Evolutionary conservation across 2,329 filamentous ascomycete genomes (phyloP).

Genomic region (Trematosphaeria pertusa): DNA sequence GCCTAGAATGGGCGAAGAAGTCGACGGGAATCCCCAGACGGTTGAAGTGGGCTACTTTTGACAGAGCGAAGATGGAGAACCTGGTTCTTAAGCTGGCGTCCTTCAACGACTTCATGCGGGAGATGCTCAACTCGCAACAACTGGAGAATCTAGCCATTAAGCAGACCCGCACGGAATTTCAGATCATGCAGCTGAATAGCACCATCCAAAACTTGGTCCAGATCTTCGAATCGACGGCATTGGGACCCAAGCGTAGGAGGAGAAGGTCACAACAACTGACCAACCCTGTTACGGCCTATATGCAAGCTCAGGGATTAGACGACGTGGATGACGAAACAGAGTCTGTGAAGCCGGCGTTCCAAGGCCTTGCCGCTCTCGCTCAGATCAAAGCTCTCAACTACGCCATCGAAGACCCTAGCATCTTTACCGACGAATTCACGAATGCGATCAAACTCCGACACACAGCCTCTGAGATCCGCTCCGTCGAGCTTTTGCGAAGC

Average conservation of each 20-base stretch:
- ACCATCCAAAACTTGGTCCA: constrained; percentile 44
- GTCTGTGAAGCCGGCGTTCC: constrained; percentile 13
- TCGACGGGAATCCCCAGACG: constrained; percentile 30
- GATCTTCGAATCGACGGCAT: constrained; percentile 36
- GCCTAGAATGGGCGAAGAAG: constrained; percentile 35
- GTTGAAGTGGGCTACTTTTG: constrained; percentile 42
- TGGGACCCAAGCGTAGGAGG: constrained; percentile 10
- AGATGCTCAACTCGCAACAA: constrained; percentile 41
- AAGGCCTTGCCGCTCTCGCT: constrained; percentile 38
- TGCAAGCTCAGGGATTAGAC: constrained; percentile 27
- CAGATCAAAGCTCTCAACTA: constrained; percentile 46
- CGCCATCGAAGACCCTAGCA: constrained; percentile 37
- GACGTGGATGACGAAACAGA: constrained; percentile 23
- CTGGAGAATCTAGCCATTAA: constrained; percentile 35
- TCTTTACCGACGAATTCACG: constrained; percentile 36
- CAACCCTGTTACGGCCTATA: constrained; percentile 21
- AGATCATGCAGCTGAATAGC: constrained; percentile 47
- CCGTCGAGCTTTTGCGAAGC: constrained; percentile 25
- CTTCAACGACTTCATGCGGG: constrained; percentile 47
- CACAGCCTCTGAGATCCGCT: constrained; percentile 26
- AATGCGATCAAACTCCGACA: constrained; percentile 28
- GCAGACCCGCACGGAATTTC: constrained; percentile 44
- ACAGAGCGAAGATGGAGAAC: constrained; percentile 38
- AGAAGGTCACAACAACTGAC: constrained; percentile 11
- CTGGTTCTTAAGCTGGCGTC: constrained; percentile 40